Conservation (phyloP, 1,139 yeast species). For the Candida sanyaensis region DNA sequence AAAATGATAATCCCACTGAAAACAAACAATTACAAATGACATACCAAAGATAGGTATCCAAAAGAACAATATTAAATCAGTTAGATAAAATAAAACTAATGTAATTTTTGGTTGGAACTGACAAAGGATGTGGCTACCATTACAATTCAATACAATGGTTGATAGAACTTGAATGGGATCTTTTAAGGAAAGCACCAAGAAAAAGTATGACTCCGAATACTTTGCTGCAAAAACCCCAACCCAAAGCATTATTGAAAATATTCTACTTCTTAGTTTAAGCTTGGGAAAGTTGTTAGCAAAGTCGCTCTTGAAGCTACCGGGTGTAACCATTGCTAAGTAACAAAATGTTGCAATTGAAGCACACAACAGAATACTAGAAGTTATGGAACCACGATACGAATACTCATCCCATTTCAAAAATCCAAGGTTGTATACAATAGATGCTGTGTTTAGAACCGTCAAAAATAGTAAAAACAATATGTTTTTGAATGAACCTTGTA, state of each 20-base stretch:
- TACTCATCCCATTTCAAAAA: slow-evolving; percentile 52
- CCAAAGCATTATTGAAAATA: slow-evolving; percentile 69
- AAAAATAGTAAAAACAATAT: slow-evolving; percentile 46
- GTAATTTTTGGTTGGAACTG: slow-evolving; percentile 59
- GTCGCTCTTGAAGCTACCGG: slow-evolving; percentile 39
- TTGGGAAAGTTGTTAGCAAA: slow-evolving; percentile 44
- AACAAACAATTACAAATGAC: slow-evolving; percentile 77
- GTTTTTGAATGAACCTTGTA: slow-evolving; percentile 74
- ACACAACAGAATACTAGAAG: slow-evolving; percentile 60
- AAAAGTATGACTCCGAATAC: slow-evolving; percentile 78
- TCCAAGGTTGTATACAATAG: slow-evolving; percentile 62
- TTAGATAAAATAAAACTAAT: slow-evolving; percentile 54
- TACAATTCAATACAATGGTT: slow-evolving; percentile 57
- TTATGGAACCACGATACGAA: slow-evolving; percentile 48
- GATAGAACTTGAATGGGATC: slow-evolving; percentile 77
- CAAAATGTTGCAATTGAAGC: slow-evolving; percentile 62
- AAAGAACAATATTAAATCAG: slow-evolving; percentile 76
- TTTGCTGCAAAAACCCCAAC: slow-evolving; percentile 68
- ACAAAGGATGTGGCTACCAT: slow-evolving; percentile 61
- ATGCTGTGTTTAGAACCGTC: slow-evolving; percentile 52
- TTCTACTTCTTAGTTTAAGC: slow-evolving; percentile 49
- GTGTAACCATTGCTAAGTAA: slow-evolving; percentile 55
- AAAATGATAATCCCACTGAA: slow-evolving; percentile 69
- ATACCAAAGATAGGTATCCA: slow-evolving; percentile 90
- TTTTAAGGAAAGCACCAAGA: slow-evolving; percentile 71